Percentiles rank a stretch among this genome's conserved stretches.
These are phyloP conservation scores for Flaveria ramosissima DNA, from an alignment of 129 eudicot genomes.

Conservation along the genomic window DNA sequence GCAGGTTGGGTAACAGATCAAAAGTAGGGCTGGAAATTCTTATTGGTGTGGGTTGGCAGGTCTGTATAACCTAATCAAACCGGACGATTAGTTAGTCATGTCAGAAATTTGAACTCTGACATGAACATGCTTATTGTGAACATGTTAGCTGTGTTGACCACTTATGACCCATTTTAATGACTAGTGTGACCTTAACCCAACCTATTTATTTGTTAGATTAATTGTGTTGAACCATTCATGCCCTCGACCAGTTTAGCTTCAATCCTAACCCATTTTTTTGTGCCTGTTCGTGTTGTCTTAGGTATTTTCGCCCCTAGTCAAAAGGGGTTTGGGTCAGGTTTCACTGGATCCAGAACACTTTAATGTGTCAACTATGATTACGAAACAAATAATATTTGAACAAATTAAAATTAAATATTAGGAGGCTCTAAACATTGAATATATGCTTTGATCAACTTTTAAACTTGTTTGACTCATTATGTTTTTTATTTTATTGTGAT, in stretches of 20 bases:
- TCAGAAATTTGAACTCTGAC: background rate
- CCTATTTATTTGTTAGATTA: too few relatives aligned
- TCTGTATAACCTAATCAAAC: background rate
- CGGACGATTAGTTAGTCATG: background rate
- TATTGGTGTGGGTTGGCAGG: background rate
- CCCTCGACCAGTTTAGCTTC: too few relatives aligned
- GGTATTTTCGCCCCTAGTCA: too few relatives aligned
- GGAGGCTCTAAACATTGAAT: background rate
- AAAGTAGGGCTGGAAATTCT: background rate
- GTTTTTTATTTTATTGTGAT: background rate
- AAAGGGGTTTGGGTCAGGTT: background rate
- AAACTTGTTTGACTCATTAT: background rate
- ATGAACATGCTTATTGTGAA: background rate
- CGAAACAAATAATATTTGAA: background rate
- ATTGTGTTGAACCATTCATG: too few relatives aligned
- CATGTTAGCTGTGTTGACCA: too few relatives aligned
- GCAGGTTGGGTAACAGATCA: background rate
- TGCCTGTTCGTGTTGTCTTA: too few relatives aligned
- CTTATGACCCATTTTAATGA: too few relatives aligned
- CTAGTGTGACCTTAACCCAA: too few relatives aligned
- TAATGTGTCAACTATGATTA: background rate
- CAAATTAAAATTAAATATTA: background rate
- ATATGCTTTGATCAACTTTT: background rate
- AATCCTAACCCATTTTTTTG: too few relatives aligned
- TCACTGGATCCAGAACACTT: background rate